Evolutionary conservation across 1,284 basidiomycete genomes (phyloP), one percentile per base, ranked within the genome.

Genomic region (Coniferiporia weirii): DNA sequence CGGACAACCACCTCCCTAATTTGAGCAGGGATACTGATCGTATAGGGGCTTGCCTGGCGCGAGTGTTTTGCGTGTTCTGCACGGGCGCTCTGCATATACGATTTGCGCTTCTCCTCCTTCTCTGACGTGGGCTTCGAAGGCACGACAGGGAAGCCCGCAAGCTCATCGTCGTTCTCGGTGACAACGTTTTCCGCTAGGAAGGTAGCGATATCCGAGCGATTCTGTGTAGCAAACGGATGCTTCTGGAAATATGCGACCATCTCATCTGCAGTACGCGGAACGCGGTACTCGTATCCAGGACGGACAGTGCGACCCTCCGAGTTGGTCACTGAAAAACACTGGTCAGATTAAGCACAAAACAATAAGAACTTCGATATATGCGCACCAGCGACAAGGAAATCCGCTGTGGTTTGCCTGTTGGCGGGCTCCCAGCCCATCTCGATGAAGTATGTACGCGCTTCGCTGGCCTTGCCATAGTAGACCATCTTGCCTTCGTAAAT

Each of bases 31-130:
- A 64, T 57, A 64, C 56, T 52, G 57, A 66, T 56, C 54, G 66
- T 66, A 66, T 67, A 65, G 50, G 63, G 64, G 61, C 64, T 61
- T 45, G 36, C 34, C 17, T 36, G 48, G 12, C 38, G 54, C 19
- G 56, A 17, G 44, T 53, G 62, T 32, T 56, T 63, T 10, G 62
- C 62, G 10, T 58, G 61, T 59, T 65, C 63, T 56, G 61, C 65
- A 47, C 56, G 65, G 15, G 66, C 69, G 19, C 59, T 64, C 70
- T 87, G 83, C 2, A 78, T 82, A 69, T 91, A 91, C 35, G 91
- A 93, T 69, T 93, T 92, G 69, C 95, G 79, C 0, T 93, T 91
- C 69, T 93, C 91, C 66, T 91, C 88, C 66, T 94, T 56, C 20
- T 55, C 47, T 35, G 58, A 38, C 7, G 32, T 20, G 19, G 52